Evolutionary conservation across 106 monocot genomes (phyloP), one percentile per base, ranked within the genome.

Genomic region (Triglochin maritima): DNA sequence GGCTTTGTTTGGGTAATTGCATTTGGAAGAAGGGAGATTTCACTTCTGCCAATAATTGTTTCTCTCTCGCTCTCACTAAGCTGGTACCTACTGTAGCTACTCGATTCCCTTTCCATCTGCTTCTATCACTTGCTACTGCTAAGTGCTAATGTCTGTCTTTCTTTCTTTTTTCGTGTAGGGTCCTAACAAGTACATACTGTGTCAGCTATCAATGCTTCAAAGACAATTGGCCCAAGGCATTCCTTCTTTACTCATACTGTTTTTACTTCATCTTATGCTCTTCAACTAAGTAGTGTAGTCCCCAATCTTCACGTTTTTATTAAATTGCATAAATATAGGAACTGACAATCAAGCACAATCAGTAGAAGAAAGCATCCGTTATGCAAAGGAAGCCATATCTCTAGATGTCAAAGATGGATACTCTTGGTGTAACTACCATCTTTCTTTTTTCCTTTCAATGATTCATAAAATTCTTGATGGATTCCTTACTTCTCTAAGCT

Each of bases 11-110:
- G 49, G 95, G 95, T 57, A 87, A 89, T 60, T 95, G 90, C 78
- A 79, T 95, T 67, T 95, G 95, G 95, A 95, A 95, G 76, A 95
- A 95, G 66, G 95, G 95, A 13, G 95, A 95, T 68, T 79, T 95
- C 56, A 50, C 62, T 53, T 79, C 87, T 44, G 87, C 95, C 66
- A 90, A 81, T 50, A 95, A 87, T 61, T 95, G 95, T 68, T 88
- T 87, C 73, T 85, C 79, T 66, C 69, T 85, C 59, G 90, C 90
- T 54, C 60, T 90, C 42, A 87, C 85, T 79, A 95, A 90, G 95
- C 29, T 29, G 29, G 29, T 29, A 29, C 29, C 29, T 29, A 29
- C 29, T 29, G 29, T n/a, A n/a, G n/a, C 29, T 29, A 0, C 29
- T 29, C 29, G 1, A 29, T 29, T 29, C 29, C 29, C 90, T 95